Evolutionary conservation across 805 yeast species (phyloP), one percentile per base, ranked within the genome.

Genomic region (Saccharomycopsis sp.): DNA sequence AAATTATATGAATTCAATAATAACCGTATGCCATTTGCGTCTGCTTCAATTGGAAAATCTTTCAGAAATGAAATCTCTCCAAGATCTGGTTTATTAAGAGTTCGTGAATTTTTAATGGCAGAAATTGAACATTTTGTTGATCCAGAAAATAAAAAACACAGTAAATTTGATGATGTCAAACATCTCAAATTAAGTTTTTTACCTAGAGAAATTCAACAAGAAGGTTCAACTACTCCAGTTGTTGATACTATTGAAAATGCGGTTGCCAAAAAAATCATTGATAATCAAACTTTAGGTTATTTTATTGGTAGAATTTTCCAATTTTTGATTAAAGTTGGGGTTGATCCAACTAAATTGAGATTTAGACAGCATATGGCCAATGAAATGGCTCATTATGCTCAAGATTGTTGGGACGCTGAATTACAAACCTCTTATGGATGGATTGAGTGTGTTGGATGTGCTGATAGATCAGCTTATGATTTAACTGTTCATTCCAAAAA

Each of bases 371-470:
- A 92, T 66, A 79, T 92, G 94, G 72, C 79, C 53, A 92, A 92
- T 61, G 99, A 92, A 69, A 92, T 92, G 99, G 99, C 99, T 15
- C 99, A 92, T 63, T 92, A 92, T 62, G 98, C 98, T 46, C 79
- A 94, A 52, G 99, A 92, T 67, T 92, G 99, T 71, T 92, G 99
- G 99, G 99, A 92, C 67, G 96, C 95, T 50, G 99, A 92, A 69
- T 71, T 92, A 55, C 79, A 83, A 53, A 79, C 96, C 32, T 85
- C 96, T 26, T 92, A 86, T 55, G 99, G 99, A 54, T 92, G 99
- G 99, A 84, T 92, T 54, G 99, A 92, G 69, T 94, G 98, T 78
- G 96, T 92, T 60, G 99, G 99, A 52, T 92, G 97, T 69, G 99
- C 99, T 50, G 99, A 92, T 67, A 79, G 99, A 70, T 84, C 95